Evolutionary conservation across 495 filamentous ascomycete genomes (phyloP), one percentile per base, ranked within the genome.

Genomic region (Aspergillus kassunensis): DNA sequence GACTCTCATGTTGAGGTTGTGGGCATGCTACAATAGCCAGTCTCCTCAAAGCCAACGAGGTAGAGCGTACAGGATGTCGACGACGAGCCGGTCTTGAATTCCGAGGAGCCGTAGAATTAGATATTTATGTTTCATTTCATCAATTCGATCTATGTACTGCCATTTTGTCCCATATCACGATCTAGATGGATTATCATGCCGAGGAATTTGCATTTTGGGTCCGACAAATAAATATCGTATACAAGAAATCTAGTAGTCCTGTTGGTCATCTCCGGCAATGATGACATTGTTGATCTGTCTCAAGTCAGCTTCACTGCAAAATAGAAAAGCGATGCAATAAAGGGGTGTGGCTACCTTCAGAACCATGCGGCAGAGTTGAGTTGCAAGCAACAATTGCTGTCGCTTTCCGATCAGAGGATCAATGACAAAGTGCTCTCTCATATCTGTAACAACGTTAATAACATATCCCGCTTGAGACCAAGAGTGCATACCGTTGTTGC

Each of bases 361-460:
- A 57, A 99, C 93, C 93, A 99, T 99, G 50, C 93, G 85, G 77
- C 95, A 97, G 23, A 99, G 81, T 74, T 99, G 93, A 16, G 93
- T 97, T 13, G 93, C 93, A 45, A 99, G 80, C 68, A 96, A 78
- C 51, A 99, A 80, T 72, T 99, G 93, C 76, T 96, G 90, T 64
- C 90, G 83, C 80, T 99, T 99, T 53, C 91, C 91, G 63, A 99
- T 97, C 51, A 99, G 74, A 24, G 93, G 93, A 61, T 99, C 93
- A 62, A 99, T 96, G 51, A 96, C 95, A 71, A 97, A 97, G 56
- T 92, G 87, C 65, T 96, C 82, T 68, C 86, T 86, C 93, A 97
- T 97, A 71, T 97, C 87, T 85, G 51, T 27, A 55, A 39, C 53
- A 52, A 41, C 11, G 8, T 53, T 25, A 52, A 46, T 52, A 43